Percentiles rank a stretch among this genome's conserved stretches.
Evolutionary conservation across 805 yeast species (phyloP).

Genomic region (Candida tallmaniae): DNA sequence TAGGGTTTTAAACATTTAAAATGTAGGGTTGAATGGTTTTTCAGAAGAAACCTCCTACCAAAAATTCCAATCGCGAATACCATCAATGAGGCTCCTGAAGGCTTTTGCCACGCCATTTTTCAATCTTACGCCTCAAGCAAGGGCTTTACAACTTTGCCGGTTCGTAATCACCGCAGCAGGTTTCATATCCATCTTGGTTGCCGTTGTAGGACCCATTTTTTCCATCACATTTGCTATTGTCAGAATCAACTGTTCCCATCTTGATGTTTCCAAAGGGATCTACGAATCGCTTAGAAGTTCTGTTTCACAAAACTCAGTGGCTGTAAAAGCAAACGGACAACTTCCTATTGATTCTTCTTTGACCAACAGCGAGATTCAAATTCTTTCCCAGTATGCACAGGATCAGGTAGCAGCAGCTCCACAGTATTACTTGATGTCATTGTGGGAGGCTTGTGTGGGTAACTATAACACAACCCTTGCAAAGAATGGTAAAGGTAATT

Average conservation of each 20-base stretch:
- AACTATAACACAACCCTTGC: slow-evolving; percentile 23
- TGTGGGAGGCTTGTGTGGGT: slow-evolving; percentile 46
- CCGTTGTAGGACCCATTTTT: slow-evolving; percentile 24
- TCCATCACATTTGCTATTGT: slow-evolving; percentile 22
- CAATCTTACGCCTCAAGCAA: slow-evolving; percentile 22
- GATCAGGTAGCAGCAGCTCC: slow-evolving; percentile 45
- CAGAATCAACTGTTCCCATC: slow-evolving; percentile 46
- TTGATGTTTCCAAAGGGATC: slow-evolving; percentile 51
- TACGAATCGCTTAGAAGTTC: slow-evolving; percentile 39
- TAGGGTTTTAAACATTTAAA: too few relatives aligned
- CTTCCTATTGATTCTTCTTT: slow-evolving; percentile 28
- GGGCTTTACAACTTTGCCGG: slow-evolving; percentile 22
- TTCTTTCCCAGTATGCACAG: slow-evolving; percentile 43
- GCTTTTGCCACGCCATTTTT: slow-evolving; percentile 13
- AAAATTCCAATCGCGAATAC: too few relatives aligned
- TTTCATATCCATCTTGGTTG: slow-evolving; percentile 15
- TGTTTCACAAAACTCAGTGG: slow-evolving; percentile 16
- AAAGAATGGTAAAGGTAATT: slow-evolving; percentile 11
- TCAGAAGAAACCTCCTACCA: too few relatives aligned
- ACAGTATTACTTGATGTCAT: slow-evolving; percentile 38
- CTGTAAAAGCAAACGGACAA: slow-evolving; percentile 3
- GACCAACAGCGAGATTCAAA: slow-evolving; percentile 46
- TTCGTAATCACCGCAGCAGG: slow-evolving; percentile 16
- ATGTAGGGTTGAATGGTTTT: too few relatives aligned
- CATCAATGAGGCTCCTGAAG: not conserved